phyloP scores from a whole-genome alignment of 2,329 filamentous ascomycete species.

The Colletotrichum musicola region DNA sequence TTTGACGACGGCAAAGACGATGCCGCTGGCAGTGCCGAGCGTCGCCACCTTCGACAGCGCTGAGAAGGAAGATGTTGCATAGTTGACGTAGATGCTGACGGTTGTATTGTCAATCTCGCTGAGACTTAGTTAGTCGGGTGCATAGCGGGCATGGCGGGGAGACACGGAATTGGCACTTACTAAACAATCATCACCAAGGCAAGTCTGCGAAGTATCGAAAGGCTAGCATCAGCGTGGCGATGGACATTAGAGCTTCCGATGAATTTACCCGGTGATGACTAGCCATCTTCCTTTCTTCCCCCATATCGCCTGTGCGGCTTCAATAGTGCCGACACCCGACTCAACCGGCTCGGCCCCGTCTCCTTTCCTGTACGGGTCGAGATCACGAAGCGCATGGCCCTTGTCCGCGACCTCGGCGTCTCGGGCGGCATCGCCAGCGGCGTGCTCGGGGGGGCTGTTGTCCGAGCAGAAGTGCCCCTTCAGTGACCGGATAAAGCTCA shows the following conservation, averaged over 20 bases:
- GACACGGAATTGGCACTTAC: neutral
- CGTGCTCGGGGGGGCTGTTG: neutral
- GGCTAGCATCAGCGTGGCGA: no score
- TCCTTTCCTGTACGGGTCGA: neutral
- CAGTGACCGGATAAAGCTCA: slow-evolving; percentile 9
- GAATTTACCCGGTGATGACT: slow-evolving; percentile 17
- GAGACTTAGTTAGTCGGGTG: neutral
- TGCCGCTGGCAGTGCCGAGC: slow-evolving; percentile 12
- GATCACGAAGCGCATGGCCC: neutral
- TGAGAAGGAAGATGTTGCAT: slow-evolving; percentile 25
- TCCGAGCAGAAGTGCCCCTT: neutral
- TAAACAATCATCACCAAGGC: slow-evolving; percentile 27
- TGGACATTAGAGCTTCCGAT: no score
- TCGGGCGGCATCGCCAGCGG: neutral
- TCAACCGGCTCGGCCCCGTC: neutral
- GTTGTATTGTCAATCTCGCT: slow-evolving; percentile 29
- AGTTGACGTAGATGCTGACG: slow-evolving; percentile 28
- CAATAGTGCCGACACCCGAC: slow-evolving; percentile 16
- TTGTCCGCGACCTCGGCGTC: slow-evolving; percentile 1
- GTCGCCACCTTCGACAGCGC: slow-evolving; percentile 27
- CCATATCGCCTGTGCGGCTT: slow-evolving; percentile 22
- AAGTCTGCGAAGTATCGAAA: neutral
- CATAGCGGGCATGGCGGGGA: no score
- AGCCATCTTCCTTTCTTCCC: slow-evolving; percentile 24
- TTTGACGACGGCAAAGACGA: slow-evolving; percentile 25